Percentiles rank a stretch among this genome's conserved stretches.
Conservation (phyloP, 2,329 filamentous ascomycete species). For the Penicillium sp. region DNA sequence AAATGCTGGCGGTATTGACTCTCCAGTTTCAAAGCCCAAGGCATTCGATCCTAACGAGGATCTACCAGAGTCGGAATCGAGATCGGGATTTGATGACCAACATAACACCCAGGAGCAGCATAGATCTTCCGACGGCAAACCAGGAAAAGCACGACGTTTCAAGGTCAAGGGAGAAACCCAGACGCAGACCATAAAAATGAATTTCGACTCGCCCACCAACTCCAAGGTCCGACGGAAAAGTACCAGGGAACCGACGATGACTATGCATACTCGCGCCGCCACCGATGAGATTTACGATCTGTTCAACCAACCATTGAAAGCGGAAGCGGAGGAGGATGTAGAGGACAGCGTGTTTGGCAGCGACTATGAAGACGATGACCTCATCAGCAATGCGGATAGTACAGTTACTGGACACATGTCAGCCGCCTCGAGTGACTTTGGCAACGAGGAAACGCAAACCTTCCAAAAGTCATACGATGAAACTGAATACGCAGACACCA, state of each 20-base stretch:
- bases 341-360: slow-evolving; percentile 67
- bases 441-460: slow-evolving; percentile 55
- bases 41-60: slow-evolving; percentile 22
- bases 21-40: slow-evolving; percentile 13
- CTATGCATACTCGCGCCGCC: slow-evolving; percentile 88
- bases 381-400: slow-evolving; percentile 83
- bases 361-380: slow-evolving; percentile 69
- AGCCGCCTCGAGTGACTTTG: slow-evolving; percentile 63
- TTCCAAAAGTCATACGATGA: slow-evolving; percentile 44
- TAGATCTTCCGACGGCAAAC: slow-evolving; percentile 28
- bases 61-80: slow-evolving; percentile 31
- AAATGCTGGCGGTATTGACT: slow-evolving; percentile 30
- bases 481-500: slow-evolving; percentile 42
- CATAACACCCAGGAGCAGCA: slow-evolving; percentile 16
- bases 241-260: slow-evolving; percentile 89
- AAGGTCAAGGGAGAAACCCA: slow-evolving; percentile 86
- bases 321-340: slow-evolving; percentile 47
- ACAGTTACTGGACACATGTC: slow-evolving; percentile 74
- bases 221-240: slow-evolving; percentile 80
- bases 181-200: slow-evolving; percentile 93
- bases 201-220: slow-evolving; percentile 85
- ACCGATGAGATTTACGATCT: slow-evolving; percentile 98
- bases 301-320: slow-evolving; percentile 81
- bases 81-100: slow-evolving; percentile 31
- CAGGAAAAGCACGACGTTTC: slow-evolving; percentile 64